phyloP scores from a whole-genome alignment of 371 early-diverging fungal species.

The Syncephalastrum racemosum region DNA sequence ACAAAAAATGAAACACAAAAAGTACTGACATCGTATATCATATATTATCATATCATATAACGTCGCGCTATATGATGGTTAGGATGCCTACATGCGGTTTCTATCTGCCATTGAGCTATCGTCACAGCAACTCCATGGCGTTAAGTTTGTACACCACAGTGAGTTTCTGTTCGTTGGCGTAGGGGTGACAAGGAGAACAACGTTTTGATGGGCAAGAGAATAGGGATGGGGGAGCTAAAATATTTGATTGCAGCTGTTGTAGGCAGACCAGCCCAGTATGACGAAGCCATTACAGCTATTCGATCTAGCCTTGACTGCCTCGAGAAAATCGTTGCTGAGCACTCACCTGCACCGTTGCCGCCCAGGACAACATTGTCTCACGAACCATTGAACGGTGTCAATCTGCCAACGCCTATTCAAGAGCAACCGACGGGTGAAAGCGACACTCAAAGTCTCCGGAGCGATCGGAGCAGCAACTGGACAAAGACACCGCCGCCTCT shows the following conservation, averaged over 20 bases:
- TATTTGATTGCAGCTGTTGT: constrained; percentile 25
- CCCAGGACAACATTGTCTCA: constrained; percentile 4
- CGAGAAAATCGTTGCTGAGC: constrained; percentile 33
- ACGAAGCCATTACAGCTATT: constrained; percentile 28
- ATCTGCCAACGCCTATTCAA: constrained; percentile 6
- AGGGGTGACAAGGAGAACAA: neutral
- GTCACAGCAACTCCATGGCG: constrained; percentile 34
- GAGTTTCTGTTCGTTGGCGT: constrained; percentile 9
- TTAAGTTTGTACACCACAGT: constrained; percentile 49
- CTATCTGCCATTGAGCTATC: constrained; percentile 35
- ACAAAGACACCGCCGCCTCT: constrained; percentile 32
- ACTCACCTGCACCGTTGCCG: constrained; percentile 17
- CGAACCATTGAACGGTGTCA: neutral
- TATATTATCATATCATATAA: too few relatives aligned
- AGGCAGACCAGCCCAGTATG: constrained; percentile 31
- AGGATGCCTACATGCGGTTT: constrained; percentile 48
- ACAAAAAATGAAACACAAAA: neutral
- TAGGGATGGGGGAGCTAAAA: neutral
- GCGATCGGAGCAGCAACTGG: constrained; percentile 8
- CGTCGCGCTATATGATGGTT: too few relatives aligned
- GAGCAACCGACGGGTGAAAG: constrained; percentile 12
- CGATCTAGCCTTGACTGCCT: constrained; percentile 35
- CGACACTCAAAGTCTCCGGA: constrained; percentile 1
- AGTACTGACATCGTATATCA: neutral
- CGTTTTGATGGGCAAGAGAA: neutral